A percentile compares a stretch with the other conserved stretches of the same genome.
These are phyloP conservation scores for Tetrahymena borealis DNA, from an alignment of 73 alveolate species.

Conservation along the genomic window DNA sequence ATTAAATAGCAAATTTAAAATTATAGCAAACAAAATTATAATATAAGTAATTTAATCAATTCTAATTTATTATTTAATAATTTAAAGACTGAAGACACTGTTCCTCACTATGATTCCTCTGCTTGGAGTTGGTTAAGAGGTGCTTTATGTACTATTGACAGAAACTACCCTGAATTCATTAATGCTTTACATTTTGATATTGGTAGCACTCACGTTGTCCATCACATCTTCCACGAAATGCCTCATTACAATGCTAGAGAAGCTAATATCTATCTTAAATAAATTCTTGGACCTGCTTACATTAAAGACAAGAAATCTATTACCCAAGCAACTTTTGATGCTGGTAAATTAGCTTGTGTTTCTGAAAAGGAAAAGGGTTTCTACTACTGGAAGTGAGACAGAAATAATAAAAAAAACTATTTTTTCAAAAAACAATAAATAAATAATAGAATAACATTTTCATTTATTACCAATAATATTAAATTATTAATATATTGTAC, in stretches of 20 bases:
- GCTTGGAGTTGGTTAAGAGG: slow-evolving; percentile 46
- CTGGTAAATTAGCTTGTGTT: not conserved
- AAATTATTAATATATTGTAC: no score
- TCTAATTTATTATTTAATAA: no score
- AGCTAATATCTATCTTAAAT: slow-evolving; percentile 34
- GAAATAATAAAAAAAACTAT: not conserved
- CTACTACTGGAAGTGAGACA: not conserved
- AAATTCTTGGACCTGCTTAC: slow-evolving; percentile 28
- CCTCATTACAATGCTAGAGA: slow-evolving; percentile 45
- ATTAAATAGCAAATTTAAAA: not conserved
- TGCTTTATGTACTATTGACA: slow-evolving; percentile 36
- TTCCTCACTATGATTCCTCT: slow-evolving; percentile 36
- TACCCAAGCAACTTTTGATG: not conserved
- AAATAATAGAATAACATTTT: no score
- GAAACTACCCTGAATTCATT: slow-evolving; percentile 35
- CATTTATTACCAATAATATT: no score
- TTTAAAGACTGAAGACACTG: slow-evolving; percentile 26
- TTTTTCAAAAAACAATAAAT: no score
- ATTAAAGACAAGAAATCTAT: slow-evolving; percentile 10
- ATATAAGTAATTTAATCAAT: no score
- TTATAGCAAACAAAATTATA: no score
- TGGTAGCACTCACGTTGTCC: slow-evolving; percentile 45
- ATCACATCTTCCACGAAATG: slow-evolving; percentile 28
- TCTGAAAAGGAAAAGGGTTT: not conserved
- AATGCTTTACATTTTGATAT: slow-evolving; percentile 23